Conservation (phyloP, 768 basidiomycete species). For the Lactifluus pinguis region DNA sequence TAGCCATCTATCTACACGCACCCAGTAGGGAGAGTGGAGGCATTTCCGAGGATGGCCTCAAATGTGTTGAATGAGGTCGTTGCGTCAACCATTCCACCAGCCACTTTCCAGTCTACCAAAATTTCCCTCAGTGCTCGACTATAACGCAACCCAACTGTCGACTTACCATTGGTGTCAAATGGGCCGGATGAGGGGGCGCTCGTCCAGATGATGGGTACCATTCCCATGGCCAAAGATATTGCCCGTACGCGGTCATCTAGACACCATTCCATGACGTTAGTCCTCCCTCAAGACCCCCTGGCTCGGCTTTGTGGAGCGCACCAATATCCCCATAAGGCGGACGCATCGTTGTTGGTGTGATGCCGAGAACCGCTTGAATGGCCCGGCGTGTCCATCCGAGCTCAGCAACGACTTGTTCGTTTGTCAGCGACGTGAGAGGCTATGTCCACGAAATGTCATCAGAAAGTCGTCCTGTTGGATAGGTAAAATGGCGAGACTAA, state of each 20-base stretch:
- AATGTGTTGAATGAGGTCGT: conserved; percentile 59
- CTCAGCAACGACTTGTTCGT: conserved; percentile 82
- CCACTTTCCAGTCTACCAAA: conserved; percentile 72
- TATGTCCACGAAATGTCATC: conserved; percentile 22
- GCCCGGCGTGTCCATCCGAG: conserved; percentile 86
- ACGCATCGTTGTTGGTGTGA: conserved; percentile 71
- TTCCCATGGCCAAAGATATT: conserved; percentile 83
- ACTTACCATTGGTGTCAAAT: conserved; percentile 67
- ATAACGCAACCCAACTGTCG: background rate
- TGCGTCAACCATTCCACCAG: conserved; percentile 64
- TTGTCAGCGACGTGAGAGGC: conserved; percentile 65
- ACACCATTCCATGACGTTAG: conserved; percentile 5
- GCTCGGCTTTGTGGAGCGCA: conserved; percentile 18
- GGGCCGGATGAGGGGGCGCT: conserved; percentile 40
- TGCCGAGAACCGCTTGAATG: conserved; percentile 67
- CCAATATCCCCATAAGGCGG: conserved; percentile 79
- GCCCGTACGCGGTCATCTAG: conserved; percentile 87
- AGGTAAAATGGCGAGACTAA: conserved; percentile 22
- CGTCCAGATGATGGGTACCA: conserved; percentile 90
- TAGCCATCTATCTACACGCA: conserved; percentile 23
- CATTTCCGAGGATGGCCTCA: conserved; percentile 62
- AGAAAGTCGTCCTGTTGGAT: conserved; percentile 23
- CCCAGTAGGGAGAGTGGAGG: conserved; percentile 52
- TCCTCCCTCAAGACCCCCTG: background rate
- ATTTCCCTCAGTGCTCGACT: background rate